Evolutionary conservation across 2,329 filamentous ascomycete genomes (phyloP).

Genomic region (Gnomoniopsis smithogilvyi): DNA sequence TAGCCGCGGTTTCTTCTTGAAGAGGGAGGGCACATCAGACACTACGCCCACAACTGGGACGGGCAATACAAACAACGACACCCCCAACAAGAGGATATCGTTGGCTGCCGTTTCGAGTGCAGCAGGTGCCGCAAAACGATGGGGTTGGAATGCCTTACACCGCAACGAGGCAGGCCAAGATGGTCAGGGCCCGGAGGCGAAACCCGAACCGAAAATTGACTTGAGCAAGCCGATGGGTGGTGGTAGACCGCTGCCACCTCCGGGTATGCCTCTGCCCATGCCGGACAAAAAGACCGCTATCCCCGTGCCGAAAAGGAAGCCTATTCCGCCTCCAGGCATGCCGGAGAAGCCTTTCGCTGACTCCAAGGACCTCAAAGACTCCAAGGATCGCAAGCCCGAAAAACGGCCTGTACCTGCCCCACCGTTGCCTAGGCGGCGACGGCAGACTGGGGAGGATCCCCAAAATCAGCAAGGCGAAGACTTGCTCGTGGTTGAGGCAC

Average conservation of each 20-base stretch:
- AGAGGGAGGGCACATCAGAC: constrained; percentile 35
- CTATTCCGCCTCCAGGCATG: constrained; percentile 42
- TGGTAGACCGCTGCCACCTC: constrained; percentile 77
- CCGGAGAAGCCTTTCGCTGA: constrained; percentile 18
- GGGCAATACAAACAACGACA: constrained; percentile 25
- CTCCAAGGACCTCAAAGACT: constrained; percentile 7
- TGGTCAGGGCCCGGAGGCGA: constrained; percentile 17
- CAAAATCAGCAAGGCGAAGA: constrained; percentile 39
- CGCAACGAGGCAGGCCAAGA: constrained; percentile 36
- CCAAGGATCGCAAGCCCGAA: background rate
- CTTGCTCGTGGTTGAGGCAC: constrained; percentile 63
- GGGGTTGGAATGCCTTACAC: constrained; percentile 56
- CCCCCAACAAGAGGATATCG: constrained; percentile 42
- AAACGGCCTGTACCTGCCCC: constrained; percentile 38
- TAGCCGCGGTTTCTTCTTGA: constrained; percentile 37
- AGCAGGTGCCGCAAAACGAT: constrained; percentile 54
- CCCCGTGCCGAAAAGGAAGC: constrained; percentile 63
- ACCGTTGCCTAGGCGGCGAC: constrained; percentile 45
- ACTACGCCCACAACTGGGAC: constrained; percentile 34
- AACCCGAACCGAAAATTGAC: constrained; percentile 34
- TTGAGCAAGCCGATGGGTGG: constrained; percentile 72
- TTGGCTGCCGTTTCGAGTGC: constrained; percentile 54
- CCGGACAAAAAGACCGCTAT: constrained; percentile 59
- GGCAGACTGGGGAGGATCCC: constrained; percentile 32
- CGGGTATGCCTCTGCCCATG: constrained; percentile 72